Evolutionary conservation across 148 eudicot genomes (phyloP).

Genomic region (Persicaria tinctoria): DNA sequence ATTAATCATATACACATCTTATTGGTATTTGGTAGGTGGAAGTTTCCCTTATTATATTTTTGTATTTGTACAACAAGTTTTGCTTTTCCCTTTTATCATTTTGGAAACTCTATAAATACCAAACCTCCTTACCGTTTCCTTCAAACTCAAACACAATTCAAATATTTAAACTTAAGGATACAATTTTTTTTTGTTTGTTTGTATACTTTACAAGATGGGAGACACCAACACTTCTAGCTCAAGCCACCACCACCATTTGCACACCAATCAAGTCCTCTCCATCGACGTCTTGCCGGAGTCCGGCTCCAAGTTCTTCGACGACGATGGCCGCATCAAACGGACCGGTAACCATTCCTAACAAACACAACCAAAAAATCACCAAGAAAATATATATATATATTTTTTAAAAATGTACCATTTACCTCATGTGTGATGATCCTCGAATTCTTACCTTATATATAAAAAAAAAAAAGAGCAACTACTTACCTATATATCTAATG

Average conservation of each 20-base stretch:
- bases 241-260: neutral
- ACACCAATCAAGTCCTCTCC: slow-evolving; percentile 15
- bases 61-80: no score
- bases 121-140: neutral
- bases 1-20: no score
- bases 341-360: neutral
- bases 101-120: neutral
- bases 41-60: no score
- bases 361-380: neutral
- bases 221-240: neutral
- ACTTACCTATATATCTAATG: neutral
- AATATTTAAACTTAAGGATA: no score
- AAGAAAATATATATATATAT: no score
- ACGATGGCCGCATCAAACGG: slow-evolving; percentile 21
- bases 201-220: slow-evolving; percentile 1
- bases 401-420: no score
- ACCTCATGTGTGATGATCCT: no score
- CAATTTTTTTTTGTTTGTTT: no score
- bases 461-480: no score
- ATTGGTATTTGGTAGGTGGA: no score
- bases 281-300: neutral
- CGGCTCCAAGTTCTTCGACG: slow-evolving; percentile 15
- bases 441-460: no score
- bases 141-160: neutral
- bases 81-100: no score